Conservation (phyloP, 805 yeast genomes). For the Candida vartiovaarae region DNA sequence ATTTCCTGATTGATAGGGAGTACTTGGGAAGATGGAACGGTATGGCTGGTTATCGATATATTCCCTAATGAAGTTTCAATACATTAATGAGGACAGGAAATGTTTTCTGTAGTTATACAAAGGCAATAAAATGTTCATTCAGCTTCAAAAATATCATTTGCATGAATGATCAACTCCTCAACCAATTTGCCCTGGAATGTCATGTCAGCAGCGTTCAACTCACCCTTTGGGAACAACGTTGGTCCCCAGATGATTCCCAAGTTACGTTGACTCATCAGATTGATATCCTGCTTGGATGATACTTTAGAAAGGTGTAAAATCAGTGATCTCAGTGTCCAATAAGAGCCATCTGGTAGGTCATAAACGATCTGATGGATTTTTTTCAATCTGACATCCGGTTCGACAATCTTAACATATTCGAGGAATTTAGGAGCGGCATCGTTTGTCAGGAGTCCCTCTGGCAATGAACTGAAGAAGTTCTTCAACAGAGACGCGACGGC, state of each 20-base stretch:
- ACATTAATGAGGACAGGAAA: background rate
- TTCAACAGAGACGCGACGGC: constrained; percentile 85
- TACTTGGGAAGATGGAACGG: constrained; percentile 8
- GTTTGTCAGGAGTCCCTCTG: constrained; percentile 75
- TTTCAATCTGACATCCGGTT: constrained; percentile 57
- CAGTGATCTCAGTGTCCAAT: constrained; percentile 81
- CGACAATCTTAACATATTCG: constrained; percentile 62
- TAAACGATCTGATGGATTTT: constrained; percentile 79
- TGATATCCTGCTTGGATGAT: constrained; percentile 49
- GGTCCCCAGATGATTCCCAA: constrained; percentile 96
- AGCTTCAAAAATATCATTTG: constrained; percentile 73
- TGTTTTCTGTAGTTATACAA: background rate
- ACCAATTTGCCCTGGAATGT: constrained; percentile 70
- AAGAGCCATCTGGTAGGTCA: constrained; percentile 89
- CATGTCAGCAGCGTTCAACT: constrained; percentile 63
- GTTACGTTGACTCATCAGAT: constrained; percentile 78
- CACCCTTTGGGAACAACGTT: constrained; percentile 63
- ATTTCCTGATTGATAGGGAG: constrained; percentile 8
- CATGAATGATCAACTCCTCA: constrained; percentile 78
- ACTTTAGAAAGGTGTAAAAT: constrained; percentile 80
- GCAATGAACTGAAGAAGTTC: constrained; percentile 74
- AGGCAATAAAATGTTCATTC: constrained; percentile 25
- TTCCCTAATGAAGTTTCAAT: constrained; percentile 9
- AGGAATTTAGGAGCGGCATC: constrained; percentile 58
- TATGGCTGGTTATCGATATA: constrained; percentile 10